Evolutionary conservation across 2,329 filamentous ascomycete genomes (phyloP).

Genomic region (Fusarium sp.): DNA sequence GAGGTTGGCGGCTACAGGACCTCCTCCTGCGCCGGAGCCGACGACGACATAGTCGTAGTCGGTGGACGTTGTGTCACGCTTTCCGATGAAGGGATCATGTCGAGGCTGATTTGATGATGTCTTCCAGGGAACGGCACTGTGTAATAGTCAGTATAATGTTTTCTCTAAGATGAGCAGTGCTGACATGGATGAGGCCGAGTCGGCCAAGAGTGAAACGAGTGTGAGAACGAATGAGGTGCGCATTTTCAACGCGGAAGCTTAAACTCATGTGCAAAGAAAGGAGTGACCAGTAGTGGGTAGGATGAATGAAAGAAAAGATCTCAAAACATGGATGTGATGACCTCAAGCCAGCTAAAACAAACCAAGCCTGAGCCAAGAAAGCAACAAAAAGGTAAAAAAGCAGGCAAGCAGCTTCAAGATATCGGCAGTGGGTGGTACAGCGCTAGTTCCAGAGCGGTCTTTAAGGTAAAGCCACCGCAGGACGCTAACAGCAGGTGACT

Average conservation of each 20-base stretch:
- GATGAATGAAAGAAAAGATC: neutral
- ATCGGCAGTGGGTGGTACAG: neutral
- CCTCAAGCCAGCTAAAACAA: neutral
- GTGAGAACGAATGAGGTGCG: constrained; percentile 22
- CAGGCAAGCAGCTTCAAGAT: neutral
- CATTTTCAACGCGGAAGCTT: constrained; percentile 19
- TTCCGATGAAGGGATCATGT: constrained; percentile 22
- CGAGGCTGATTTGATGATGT: neutral
- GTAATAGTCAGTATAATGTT: neutral
- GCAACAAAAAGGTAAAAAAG: neutral
- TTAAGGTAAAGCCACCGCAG: neutral
- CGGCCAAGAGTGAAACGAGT: constrained; percentile 22
- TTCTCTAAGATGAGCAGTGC: neutral
- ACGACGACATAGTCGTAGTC: constrained; percentile 70
- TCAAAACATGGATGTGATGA: neutral
- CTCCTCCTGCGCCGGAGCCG: constrained; percentile 68
- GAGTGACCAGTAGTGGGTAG: neutral
- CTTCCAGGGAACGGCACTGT: neutral
- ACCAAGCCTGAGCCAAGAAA: neutral
- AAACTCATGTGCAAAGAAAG: neutral
- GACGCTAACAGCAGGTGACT: neutral
- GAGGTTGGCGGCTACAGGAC: constrained; percentile 65
- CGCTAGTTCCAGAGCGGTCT: neutral
- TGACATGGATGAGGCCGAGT: constrained; percentile 20
- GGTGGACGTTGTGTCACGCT: constrained; percentile 2